Percentiles rank a stretch among this genome's conserved stretches.
phyloP scores from a whole-genome alignment of 2,329 filamentous ascomycete genomes.

The Zasmidium cellare region DNA sequence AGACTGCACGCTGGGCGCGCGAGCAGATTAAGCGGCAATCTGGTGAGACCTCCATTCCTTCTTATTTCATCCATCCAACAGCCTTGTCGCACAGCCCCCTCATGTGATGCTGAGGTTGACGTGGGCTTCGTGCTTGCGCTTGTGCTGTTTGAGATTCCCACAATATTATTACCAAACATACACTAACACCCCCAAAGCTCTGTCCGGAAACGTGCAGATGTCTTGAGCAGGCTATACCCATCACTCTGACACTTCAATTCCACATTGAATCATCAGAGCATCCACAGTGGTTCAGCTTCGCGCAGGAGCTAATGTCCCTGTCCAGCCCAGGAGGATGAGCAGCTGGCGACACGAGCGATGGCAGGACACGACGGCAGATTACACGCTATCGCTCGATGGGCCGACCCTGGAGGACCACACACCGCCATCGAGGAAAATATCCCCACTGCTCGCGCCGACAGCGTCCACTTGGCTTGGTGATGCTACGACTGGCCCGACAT shows the following conservation, averaged over 20 bases:
- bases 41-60: constrained; percentile 27
- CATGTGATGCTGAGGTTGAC: too few relatives aligned
- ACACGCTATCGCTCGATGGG: too few relatives aligned
- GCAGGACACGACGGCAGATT: neutral
- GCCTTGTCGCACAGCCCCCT: too few relatives aligned
- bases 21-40: constrained; percentile 93
- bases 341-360: neutral
- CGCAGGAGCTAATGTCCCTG: neutral
- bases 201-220: neutral
- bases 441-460: neutral
- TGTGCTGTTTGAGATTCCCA: neutral
- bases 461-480: neutral
- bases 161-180: constrained; percentile 8
- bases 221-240: constrained; percentile 1
- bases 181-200: constrained; percentile 6
- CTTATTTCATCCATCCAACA: neutral
- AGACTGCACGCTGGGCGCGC: constrained; percentile 94
- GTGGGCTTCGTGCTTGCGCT: neutral
- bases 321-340: neutral
- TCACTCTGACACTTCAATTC: neutral
- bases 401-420: neutral
- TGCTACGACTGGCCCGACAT: neutral
- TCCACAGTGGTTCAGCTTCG: neutral
- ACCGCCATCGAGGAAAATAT: neutral
- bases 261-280: neutral